Conservation (phyloP, 495 filamentous ascomycete genomes). For the Penicillium chermesinum region DNA sequence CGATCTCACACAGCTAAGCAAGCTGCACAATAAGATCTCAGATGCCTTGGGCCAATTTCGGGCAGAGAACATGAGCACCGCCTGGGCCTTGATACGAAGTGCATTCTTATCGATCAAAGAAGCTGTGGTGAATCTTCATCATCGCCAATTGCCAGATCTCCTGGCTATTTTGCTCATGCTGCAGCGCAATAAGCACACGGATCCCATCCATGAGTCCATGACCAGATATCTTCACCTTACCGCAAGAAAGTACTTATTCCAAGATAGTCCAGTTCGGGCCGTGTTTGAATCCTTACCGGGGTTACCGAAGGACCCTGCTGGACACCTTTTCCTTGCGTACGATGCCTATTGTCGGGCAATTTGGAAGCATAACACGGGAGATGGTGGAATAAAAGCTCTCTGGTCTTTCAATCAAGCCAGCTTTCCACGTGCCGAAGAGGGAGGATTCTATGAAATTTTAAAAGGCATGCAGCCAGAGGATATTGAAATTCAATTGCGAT, state of each 20-base stretch:
- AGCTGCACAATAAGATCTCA: neutral
- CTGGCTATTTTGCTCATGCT: neutral
- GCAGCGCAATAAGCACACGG: neutral
- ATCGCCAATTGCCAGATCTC: neutral
- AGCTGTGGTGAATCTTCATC: neutral
- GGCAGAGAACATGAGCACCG: neutral
- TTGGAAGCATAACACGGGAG: neutral
- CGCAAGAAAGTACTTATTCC: neutral
- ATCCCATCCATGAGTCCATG: neutral
- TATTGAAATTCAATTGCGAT: neutral
- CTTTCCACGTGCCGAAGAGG: neutral
- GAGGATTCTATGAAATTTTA: neutral
- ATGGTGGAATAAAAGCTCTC: neutral
- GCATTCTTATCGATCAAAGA: neutral
- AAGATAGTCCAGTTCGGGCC: neutral
- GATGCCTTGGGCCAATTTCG: neutral
- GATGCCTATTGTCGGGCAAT: neutral
- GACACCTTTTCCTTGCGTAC: neutral
- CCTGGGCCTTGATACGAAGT: neutral
- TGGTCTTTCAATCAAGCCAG: neutral
- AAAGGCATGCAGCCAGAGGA: neutral
- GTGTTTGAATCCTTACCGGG: neutral
- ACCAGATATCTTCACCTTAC: neutral
- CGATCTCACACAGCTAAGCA: neutral
- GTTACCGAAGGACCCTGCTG: neutral